Conservation (phyloP, 371 early-diverging fungal species). For the Mortierella sp. region DNA sequence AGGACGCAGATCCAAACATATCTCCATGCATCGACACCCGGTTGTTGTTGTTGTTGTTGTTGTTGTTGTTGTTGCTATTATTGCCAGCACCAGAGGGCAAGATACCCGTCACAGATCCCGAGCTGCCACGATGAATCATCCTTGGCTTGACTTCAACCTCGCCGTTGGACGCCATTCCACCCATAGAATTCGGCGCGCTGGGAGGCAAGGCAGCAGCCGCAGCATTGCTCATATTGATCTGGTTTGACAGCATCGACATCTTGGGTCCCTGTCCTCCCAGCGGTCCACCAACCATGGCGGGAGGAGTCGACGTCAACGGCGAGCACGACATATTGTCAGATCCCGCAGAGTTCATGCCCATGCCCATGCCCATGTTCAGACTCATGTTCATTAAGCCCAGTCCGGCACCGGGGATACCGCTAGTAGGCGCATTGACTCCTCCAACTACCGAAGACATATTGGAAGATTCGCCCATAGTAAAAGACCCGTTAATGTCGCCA, state of each 20-base stretch:
- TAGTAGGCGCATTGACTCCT: neutral
- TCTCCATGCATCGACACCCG: constrained; percentile 43
- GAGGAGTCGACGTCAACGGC: constrained; percentile 3
- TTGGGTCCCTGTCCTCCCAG: neutral
- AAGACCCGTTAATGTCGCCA: constrained; percentile 43
- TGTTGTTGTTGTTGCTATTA: constrained; percentile 13
- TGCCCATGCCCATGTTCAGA: neutral
- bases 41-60: constrained; percentile 15
- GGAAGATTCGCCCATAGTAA: constrained; percentile 28
- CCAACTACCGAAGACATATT: neutral
- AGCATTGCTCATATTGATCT: constrained; percentile 6
- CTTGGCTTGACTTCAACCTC: constrained; percentile 33
- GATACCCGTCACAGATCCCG: constrained; percentile 35
- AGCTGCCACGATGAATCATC: constrained; percentile 42
- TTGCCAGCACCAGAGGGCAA: neutral
- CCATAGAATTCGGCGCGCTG: neutral
- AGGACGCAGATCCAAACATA: constrained; percentile 5
- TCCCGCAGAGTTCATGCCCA: constrained; percentile 2
- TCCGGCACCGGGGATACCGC: neutral
- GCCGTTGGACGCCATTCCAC: constrained; percentile 9
- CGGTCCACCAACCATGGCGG: neutral
- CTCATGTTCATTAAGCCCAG: constrained; percentile 4
- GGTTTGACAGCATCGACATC: constrained; percentile 27
- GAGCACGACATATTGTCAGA: constrained; percentile 13
- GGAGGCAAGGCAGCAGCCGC: constrained; percentile 21